Base-by-base conservation (phyloP, 1,284 basidiomycete genomes). In the Leucocoprinus gongylophorus region DNA sequence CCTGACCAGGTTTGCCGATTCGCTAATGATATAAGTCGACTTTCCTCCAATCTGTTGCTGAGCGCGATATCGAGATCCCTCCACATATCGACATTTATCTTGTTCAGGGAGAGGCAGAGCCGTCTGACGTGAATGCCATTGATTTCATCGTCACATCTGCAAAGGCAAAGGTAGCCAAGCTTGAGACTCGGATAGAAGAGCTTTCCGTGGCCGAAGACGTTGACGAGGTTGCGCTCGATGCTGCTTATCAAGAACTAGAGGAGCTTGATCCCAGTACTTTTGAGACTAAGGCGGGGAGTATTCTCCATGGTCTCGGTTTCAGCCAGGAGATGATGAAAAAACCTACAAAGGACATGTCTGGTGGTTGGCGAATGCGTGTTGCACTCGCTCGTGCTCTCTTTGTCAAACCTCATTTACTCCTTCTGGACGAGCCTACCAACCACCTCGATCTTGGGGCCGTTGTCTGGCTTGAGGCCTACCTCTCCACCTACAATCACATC, bases 331-430 rank as follows among this genome's bases (percentile, higher is more conserved):
- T 98, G 95, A 97, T 98, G 95, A 81, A 80, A 67, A 92, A 91
- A 69, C 89, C 95, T 13, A 98, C 95, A 50, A 95, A 94, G 73
- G 95, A 98, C 69, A 97, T 99, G 92, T 89, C 85, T 63, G 95
- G 95, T 81, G 95, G 95, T 64, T 98, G 95, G 95, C 81, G 95
- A 57, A 98, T 98, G 95, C 86, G 97, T 68, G 95, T 99, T 55
- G 91, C 97, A 13, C 85, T 99, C 46, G 95, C 95, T 23, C 82
- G 95, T 57, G 95, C 95, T 1, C 78, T 99, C 48, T 98, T 99
- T 72, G 75, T 98, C 69, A 97, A 97, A 74, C 95, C 95, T 5
- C 95, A 99, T 74, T 71, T 98, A 21, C 78, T 98, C 26, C 74
- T 98, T 30, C 82, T 97, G 57, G 95, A 97, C 65, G 90, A 94